Conservation (phyloP, 345 rosid species). For the Nephelium lappaceum region DNA sequence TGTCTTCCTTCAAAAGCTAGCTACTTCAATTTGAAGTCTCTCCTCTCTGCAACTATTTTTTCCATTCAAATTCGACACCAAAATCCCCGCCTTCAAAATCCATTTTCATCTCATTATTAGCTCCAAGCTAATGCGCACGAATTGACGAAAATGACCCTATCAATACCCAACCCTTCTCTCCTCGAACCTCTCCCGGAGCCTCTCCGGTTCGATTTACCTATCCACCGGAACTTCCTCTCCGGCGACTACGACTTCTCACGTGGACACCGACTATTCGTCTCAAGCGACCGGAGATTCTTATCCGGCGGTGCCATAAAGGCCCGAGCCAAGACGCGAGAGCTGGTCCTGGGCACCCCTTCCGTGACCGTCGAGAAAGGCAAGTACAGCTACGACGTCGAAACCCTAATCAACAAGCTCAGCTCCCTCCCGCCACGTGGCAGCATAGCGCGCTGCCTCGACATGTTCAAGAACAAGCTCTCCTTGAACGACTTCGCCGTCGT, state of each 20-base stretch:
- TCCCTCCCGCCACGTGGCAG: constrained; percentile 98
- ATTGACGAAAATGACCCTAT: constrained; percentile 37
- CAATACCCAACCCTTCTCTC: constrained; percentile 29
- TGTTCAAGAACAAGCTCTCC: constrained; percentile 91
- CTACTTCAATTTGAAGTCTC: constrained; percentile 8
- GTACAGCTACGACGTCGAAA: constrained; percentile 92
- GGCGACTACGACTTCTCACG: constrained; percentile 34
- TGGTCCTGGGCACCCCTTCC: constrained; percentile 76
- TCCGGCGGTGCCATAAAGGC: constrained; percentile 29
- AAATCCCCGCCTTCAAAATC: constrained; percentile 11
- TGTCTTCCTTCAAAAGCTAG: constrained; percentile 29
- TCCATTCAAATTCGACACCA: not conserved
- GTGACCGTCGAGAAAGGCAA: constrained; percentile 85
- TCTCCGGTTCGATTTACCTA: constrained; percentile 37
- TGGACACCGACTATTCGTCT: constrained; percentile 34
- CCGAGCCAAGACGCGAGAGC: constrained; percentile 59
- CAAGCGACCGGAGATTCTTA: constrained; percentile 29
- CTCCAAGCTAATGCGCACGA: constrained; percentile 31
- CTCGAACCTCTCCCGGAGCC: constrained; percentile 37
- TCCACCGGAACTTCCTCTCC: constrained; percentile 28
- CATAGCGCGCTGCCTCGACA: constrained; percentile 83
- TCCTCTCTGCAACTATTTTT: constrained; percentile 27
- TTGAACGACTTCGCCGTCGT: constrained; percentile 84
- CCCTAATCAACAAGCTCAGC: constrained; percentile 95
- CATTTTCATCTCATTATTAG: not conserved